These are phyloP conservation scores for Primulina huaijiensis DNA, from an alignment of 257 asterid species.

Conservation along the genomic window DNA sequence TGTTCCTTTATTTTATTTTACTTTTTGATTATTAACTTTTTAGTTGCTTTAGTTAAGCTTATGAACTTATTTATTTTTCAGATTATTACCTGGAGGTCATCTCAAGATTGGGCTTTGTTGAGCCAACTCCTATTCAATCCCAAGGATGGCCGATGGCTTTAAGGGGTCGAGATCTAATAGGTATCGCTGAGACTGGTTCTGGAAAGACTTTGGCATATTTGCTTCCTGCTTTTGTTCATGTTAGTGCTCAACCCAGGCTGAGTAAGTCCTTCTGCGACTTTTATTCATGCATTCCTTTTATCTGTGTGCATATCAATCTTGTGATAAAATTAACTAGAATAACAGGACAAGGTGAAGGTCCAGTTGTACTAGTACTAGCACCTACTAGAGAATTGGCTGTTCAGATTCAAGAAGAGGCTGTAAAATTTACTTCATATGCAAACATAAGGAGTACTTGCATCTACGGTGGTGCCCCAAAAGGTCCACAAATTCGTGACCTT, in stretches of 20 bases:
- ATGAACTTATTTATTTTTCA: conserved; percentile 33
- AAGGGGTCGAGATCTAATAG: conserved; percentile 84
- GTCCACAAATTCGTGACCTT: conserved; percentile 91
- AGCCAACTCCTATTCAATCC: conserved; percentile 89
- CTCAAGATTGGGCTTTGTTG: conserved; percentile 69
- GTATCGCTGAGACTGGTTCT: conserved; percentile 97
- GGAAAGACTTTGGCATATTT: conserved; percentile 86
- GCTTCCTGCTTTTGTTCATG: conserved; percentile 85
- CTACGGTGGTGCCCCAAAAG: conserved; percentile 95
- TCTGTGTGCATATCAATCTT: conserved; percentile 2
- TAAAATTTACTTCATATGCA: conserved; percentile 65
- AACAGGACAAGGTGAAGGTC: conserved; percentile 84
- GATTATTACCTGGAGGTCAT: conserved; percentile 83
- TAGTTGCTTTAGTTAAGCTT: conserved; percentile 18
- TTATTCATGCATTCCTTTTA: not conserved
- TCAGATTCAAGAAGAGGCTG: conserved; percentile 87
- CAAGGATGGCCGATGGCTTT: conserved; percentile 99
- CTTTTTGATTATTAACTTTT: conserved; percentile 8
- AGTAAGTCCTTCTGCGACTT: conserved; percentile 40
- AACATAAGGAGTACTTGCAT: conserved; percentile 77
- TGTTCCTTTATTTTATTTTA: not conserved
- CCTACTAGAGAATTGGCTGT: conserved; percentile 94
- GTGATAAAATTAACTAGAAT: conserved; percentile 17
- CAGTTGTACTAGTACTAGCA: conserved; percentile 75
- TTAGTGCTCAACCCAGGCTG: conserved; percentile 81